Evolutionary conservation across 768 basidiomycete genomes (phyloP).

Genomic region (Phlebiopsis flavidoalba): DNA sequence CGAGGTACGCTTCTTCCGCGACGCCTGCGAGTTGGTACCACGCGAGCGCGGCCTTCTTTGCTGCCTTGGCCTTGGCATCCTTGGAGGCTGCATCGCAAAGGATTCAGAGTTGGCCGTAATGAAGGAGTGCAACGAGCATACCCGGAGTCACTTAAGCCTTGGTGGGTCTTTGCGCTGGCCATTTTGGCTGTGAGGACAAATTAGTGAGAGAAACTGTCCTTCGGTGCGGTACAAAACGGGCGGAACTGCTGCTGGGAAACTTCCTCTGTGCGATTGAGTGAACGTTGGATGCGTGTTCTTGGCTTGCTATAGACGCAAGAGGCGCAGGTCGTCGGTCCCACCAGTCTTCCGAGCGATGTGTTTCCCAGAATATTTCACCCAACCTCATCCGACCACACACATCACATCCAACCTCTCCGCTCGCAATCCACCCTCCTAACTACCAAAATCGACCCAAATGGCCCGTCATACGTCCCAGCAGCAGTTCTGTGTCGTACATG

Average conservation of each 20-base stretch:
- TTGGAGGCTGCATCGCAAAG: conserved; percentile 19
- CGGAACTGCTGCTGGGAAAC: no score
- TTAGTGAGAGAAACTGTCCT: no score
- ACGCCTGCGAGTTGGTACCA: conserved; percentile 70
- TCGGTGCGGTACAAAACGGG: no score
- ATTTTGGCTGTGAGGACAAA: conserved; percentile 29
- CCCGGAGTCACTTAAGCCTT: conserved; percentile 48
- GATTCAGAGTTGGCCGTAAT: not conserved
- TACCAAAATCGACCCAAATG: not conserved
- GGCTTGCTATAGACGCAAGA: no score
- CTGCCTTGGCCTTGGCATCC: conserved; percentile 78
- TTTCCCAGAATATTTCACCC: not conserved
- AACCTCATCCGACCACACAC: conserved; percentile 15
- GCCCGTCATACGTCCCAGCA: conserved; percentile 1
- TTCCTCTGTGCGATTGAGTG: no score
- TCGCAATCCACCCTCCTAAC: conserved; percentile 18
- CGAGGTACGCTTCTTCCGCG: conserved; percentile 78
- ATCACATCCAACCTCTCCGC: conserved; percentile 18
- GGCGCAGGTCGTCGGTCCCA: not conserved
- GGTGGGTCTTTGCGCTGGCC: conserved; percentile 64
- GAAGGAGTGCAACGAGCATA: conserved; percentile 21
- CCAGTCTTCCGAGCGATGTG: no score
- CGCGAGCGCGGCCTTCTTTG: conserved; percentile 95
- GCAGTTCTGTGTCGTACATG: not conserved
- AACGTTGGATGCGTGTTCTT: no score